Evolutionary conservation across 2,329 filamentous ascomycete species (phyloP), one percentile per base, ranked within the genome.

Genomic region (Talaromyces islandicus): DNA sequence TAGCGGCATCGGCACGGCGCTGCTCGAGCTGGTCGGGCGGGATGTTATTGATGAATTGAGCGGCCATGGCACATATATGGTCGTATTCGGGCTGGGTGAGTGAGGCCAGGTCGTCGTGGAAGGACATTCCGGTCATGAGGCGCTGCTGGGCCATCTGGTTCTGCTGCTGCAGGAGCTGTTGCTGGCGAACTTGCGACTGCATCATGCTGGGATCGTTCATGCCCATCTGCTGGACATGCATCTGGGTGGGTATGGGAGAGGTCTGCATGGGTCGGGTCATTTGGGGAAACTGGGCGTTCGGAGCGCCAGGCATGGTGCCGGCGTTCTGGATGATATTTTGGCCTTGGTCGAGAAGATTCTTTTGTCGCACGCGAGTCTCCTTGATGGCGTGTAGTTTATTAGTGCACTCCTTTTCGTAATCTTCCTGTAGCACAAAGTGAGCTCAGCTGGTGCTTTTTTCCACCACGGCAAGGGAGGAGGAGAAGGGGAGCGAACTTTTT

Each of bases 221-320:
- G 4, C 66, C 67, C 69, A 75, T 74, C 5, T 67, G 60, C n/a
- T n/a, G n/a, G n/a, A n/a, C 69, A 75, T 70, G 71, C 48, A 71
- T 70, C 50, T 78, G 77, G 46, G 69, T 71, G 24, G 71, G 65
- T 50, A 83, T 78, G 0, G 80, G 77, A 2, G 81, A 81, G 4
- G 77, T 68, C 64, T 83, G 81, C 75, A 83, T 78, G 25, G 73
- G 79, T 58, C 77, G 78, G 58, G 78, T 79, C 63, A 82, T 74
- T 60, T 82, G 80, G 21, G 78, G 75, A 61, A 82, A 81, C 38
- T 78, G 75, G 57, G 78, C 77, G 46, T 77, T 77, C 61, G 74
- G 74, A 55, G 68, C 71, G 50, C 67, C 60, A 11, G 69, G 70
- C 68, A 77, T 74, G 51, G 30, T n/a, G 52, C 59, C 59, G 27